Evolutionary conservation across 1,284 basidiomycete species (phyloP), one percentile per base, ranked within the genome.

Genomic region (Trametes versicolor): DNA sequence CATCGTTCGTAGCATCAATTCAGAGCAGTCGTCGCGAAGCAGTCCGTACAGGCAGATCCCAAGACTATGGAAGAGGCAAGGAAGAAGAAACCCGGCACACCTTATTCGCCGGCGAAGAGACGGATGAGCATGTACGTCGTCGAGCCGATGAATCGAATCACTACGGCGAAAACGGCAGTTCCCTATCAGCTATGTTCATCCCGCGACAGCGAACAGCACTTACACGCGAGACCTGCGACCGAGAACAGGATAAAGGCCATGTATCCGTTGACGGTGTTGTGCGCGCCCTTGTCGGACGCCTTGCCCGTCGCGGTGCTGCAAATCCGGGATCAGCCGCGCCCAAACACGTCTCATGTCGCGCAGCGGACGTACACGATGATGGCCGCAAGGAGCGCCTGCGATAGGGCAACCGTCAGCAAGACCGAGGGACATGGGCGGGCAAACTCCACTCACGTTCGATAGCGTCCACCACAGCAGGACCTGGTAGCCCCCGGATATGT

Each of bases 391-490:
- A 92, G 83, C 4, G 85, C 93, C 87, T 90, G 62, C 2, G 68
- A 61, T 54, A 58, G 39, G 41, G 52, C 47, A 45, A 57, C 54
- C 9, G 54, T 59, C 52, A 72, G 65, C 58, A 32, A 62, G 67
- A 53, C 43, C 47, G 17, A 6, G 39, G 21, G 68, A 29, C 53
- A 47, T 37, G 17, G 63, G 51, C 36, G 51, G 41, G 53, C 34
- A 32, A 73, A 62, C 55, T 34, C 27, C 29, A 78, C 82, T 74
- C 65, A 89, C 90, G 77, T 97, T 97, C 48, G 89, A 88, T 73
- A 97, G 78, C 0, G 92, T 92, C 95, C 95, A 97, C 15, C 88
- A 86, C 67, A 96, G 79, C 67, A 96, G 77, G 1, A 95, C 91
- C 80, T 81, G 67, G 13, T 58, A 34, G 50, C 27, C 36, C 41